Evolutionary conservation across 2,329 filamentous ascomycete genomes (phyloP).

Genomic region (Alternaria gansuensis): DNA sequence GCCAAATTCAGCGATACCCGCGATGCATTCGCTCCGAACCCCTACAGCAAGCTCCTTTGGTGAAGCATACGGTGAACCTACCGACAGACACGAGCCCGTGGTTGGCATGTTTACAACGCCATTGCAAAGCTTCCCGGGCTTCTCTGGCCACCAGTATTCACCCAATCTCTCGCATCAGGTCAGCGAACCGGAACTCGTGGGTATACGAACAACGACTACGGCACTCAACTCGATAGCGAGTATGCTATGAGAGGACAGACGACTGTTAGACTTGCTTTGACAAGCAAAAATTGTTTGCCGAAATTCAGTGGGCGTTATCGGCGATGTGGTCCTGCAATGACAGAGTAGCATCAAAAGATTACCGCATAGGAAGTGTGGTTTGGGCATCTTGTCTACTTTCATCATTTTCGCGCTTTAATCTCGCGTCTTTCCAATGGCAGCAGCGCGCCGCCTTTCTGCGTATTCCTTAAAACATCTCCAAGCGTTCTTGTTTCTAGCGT

Average conservation of each 20-base stretch:
- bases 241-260: constrained; percentile 40
- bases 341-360: background rate
- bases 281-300: background rate
- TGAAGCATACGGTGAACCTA: constrained; percentile 19
- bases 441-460: background rate
- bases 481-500: constrained; percentile 21
- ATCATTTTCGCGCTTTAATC: background rate
- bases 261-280: background rate
- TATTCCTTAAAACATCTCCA: constrained; percentile 4
- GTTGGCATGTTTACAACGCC: constrained; percentile 47
- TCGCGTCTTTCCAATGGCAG: background rate
- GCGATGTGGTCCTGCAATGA: background rate
- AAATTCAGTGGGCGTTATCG: background rate
- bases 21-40: constrained; percentile 34
- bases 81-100: constrained; percentile 35
- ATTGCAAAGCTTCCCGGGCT: constrained; percentile 40
- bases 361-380: background rate
- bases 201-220: constrained; percentile 43
- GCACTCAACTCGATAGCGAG: constrained; percentile 49
- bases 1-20: constrained; percentile 35
- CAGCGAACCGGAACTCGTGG: constrained; percentile 49
- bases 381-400: constrained; percentile 6
- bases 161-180: constrained; percentile 40
- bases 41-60: constrained; percentile 32
- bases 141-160: constrained; percentile 31